phyloP scores from a whole-genome alignment of 768 basidiomycete species.

The Boletus rubroflammeus region DNA sequence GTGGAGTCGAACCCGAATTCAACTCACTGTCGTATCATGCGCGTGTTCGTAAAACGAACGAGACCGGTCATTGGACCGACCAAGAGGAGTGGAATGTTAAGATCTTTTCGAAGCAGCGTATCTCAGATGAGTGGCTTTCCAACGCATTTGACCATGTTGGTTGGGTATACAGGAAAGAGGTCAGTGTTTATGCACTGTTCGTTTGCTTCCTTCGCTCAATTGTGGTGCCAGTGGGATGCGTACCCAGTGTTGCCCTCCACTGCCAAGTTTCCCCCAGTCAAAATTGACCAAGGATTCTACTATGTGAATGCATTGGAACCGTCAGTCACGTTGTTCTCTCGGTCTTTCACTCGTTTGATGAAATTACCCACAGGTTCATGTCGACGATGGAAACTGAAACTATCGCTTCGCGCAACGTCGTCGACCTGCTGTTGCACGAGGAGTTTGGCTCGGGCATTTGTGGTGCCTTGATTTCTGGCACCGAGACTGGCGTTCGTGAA shows the following conservation, averaged over 20 bases:
- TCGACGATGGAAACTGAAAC: conserved; percentile 96
- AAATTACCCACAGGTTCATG: conserved; percentile 51
- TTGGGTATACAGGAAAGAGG: conserved; percentile 84
- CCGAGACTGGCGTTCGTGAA: conserved; percentile 13
- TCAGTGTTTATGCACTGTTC: conserved; percentile 21
- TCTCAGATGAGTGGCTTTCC: conserved; percentile 69
- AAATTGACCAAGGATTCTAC: conserved; percentile 74
- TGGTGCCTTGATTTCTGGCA: conserved; percentile 37
- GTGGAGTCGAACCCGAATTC: conserved; percentile 69
- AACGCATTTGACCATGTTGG: conserved; percentile 66
- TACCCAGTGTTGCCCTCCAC: conserved; percentile 74
- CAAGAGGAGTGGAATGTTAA: conserved; percentile 69
- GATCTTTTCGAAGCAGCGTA: conserved; percentile 69
- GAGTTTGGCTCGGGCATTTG: conserved; percentile 73
- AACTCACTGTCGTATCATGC: conserved; percentile 85
- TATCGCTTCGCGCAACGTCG: conserved; percentile 75
- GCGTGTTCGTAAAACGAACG: conserved; percentile 34
- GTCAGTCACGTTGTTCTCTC: conserved; percentile 40
- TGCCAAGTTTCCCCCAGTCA: conserved; percentile 67
- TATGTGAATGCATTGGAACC: conserved; percentile 93
- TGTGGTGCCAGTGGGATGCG: conserved; percentile 64
- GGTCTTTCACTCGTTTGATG: background rate
- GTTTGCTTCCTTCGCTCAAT: conserved; percentile 4
- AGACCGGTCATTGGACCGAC: conserved; percentile 20
- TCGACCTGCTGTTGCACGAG: conserved; percentile 73